phyloP scores from a whole-genome alignment of 148 eudicot species.

The Arbutus unedo region DNA sequence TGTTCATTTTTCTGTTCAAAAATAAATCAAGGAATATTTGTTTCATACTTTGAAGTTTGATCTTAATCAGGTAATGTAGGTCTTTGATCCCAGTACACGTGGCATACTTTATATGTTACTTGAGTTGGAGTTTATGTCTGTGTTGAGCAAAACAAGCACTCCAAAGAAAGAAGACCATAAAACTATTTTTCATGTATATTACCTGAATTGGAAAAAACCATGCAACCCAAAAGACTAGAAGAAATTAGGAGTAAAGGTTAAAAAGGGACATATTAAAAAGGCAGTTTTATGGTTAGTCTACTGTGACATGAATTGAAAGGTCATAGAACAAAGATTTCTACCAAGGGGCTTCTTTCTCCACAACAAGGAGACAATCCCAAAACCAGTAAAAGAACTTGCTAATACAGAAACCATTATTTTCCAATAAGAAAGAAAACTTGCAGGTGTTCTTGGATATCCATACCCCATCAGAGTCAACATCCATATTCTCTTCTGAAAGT shows the following conservation, averaged over 20 bases:
- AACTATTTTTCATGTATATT: background rate
- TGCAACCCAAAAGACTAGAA: background rate
- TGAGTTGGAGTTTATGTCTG: background rate
- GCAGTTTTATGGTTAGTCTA: background rate
- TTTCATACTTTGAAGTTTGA: background rate
- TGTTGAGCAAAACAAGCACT: background rate
- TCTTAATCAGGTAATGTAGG: background rate
- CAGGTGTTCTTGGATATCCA: background rate
- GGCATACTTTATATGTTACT: background rate
- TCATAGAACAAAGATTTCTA: background rate
- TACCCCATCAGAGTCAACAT: constrained; percentile 87
- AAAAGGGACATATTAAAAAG: background rate
- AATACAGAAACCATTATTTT: background rate
- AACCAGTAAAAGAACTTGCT: background rate
- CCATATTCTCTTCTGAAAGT: constrained; percentile 66
- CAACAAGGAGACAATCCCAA: background rate
- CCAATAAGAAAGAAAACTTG: background rate
- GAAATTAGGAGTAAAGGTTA: background rate
- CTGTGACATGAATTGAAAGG: background rate
- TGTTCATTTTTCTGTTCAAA: background rate
- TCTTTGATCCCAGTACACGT: background rate
- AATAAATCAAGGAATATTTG: background rate
- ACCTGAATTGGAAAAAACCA: background rate
- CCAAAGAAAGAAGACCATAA: background rate
- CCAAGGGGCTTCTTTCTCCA: background rate